Conservation (phyloP, 495 filamentous ascomycete species). For the Glarea lozoyensis region DNA sequence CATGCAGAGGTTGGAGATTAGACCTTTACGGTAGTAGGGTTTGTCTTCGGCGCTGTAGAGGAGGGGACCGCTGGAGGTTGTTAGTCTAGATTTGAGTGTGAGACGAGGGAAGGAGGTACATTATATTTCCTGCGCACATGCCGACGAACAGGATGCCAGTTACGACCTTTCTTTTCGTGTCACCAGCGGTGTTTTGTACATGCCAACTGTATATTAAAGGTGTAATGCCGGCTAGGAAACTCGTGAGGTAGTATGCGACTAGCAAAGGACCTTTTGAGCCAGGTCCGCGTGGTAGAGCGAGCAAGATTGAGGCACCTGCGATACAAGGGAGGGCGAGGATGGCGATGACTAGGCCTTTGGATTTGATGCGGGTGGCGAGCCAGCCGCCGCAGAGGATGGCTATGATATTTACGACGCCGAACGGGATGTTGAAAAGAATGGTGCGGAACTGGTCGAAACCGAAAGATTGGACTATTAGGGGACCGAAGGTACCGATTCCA, state of each 20-base stretch:
- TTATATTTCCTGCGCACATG: slow-evolving; percentile 49
- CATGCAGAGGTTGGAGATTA: slow-evolving; percentile 39
- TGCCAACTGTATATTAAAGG: slow-evolving; percentile 57
- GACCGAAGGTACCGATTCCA: slow-evolving; percentile 54
- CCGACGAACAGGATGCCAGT: slow-evolving; percentile 50
- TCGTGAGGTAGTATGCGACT: slow-evolving; percentile 47
- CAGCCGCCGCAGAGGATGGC: slow-evolving; percentile 49
- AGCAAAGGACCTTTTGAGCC: slow-evolving; percentile 40
- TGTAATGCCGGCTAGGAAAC: slow-evolving; percentile 18
- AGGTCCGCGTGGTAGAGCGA: slow-evolving; percentile 37
- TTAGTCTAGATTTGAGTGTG: not conserved
- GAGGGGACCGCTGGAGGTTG: slow-evolving; percentile 11
- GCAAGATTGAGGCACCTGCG: slow-evolving; percentile 45
- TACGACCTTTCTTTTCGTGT: slow-evolving; percentile 54
- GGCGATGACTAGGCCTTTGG: slow-evolving; percentile 45
- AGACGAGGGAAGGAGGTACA: slow-evolving; percentile 38
- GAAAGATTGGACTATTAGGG: slow-evolving; percentile 50
- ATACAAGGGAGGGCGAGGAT: slow-evolving; percentile 49
- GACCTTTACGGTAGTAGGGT: slow-evolving; percentile 43
- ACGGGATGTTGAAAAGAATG: slow-evolving; percentile 55
- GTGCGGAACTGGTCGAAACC: slow-evolving; percentile 49
- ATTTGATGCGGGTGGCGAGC: slow-evolving; percentile 41
- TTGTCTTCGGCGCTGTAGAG: slow-evolving; percentile 38
- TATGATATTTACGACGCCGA: slow-evolving; percentile 50
- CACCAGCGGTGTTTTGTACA: slow-evolving; percentile 52